A percentile compares a stretch with the other conserved stretches of the same genome.
These are phyloP conservation scores for Aspergillus awamori DNA, from an alignment of 2,329 filamentous ascomycete species.

Conservation along the genomic window DNA sequence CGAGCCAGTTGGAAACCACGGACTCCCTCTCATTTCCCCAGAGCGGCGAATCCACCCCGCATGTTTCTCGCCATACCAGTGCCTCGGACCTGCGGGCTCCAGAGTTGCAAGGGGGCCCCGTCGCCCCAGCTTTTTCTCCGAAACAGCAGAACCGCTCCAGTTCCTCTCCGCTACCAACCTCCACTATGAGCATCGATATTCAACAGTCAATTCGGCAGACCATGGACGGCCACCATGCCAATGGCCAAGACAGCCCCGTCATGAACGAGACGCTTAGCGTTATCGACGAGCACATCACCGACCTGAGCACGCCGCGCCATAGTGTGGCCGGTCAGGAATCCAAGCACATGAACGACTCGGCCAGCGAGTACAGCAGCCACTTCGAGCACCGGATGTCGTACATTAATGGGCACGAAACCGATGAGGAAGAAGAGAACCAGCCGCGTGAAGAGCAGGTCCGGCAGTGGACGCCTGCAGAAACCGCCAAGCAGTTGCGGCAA, in stretches of 20 bases:
- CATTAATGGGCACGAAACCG: conserved; percentile 91
- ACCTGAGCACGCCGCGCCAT: conserved; percentile 68
- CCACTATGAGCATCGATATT: conserved; percentile 40
- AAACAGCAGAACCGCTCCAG: conserved; percentile 37
- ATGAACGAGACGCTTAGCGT: conserved; percentile 94
- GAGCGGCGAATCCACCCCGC: conserved; percentile 44
- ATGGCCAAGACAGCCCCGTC: conserved; percentile 68
- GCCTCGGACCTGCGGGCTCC: conserved; percentile 32
- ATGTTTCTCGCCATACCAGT: conserved; percentile 44
- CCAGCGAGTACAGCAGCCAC: conserved; percentile 85
- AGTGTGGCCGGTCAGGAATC: conserved; percentile 51
- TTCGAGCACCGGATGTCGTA: conserved; percentile 79
- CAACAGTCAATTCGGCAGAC: conserved; percentile 50
- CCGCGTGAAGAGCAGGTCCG: conserved; percentile 75
- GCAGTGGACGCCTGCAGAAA: conserved; percentile 76
- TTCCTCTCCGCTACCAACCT: conserved; percentile 41
- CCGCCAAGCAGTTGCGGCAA: conserved; percentile 86
- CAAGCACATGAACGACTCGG: conserved; percentile 72
- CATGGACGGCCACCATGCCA: conserved; percentile 52
- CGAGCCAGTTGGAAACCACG: conserved; percentile 17
- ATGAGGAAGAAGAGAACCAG: conserved; percentile 80
- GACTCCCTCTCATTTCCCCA: conserved; percentile 30
- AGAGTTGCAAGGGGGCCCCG: conserved; percentile 22
- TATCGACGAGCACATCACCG: conserved; percentile 95
- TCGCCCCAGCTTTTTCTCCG: conserved; percentile 21